phyloP scores from a whole-genome alignment of 768 basidiomycete species.

The Tulasnella sp. region DNA sequence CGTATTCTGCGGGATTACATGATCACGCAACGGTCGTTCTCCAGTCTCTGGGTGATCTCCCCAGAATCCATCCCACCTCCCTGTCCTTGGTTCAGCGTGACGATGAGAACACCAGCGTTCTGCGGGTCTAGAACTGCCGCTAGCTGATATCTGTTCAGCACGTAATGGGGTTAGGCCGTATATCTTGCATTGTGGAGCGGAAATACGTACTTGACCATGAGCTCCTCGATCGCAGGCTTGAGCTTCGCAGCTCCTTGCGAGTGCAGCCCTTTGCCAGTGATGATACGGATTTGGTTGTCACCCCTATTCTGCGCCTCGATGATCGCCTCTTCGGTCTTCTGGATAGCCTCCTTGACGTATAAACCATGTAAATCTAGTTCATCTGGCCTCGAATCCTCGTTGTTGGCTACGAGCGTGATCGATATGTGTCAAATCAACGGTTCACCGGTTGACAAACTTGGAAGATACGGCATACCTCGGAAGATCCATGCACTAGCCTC shows the following conservation, averaged over 20 bases:
- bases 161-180: background rate
- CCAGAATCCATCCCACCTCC: constrained; percentile 8
- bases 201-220: constrained; percentile 61
- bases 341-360: constrained; percentile 86
- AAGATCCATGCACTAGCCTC: constrained; percentile 87
- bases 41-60: constrained; percentile 14
- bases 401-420: constrained; percentile 46
- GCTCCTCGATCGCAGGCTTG: constrained; percentile 81
- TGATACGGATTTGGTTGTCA: constrained; percentile 57
- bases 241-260: constrained; percentile 70
- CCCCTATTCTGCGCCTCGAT: constrained; percentile 53
- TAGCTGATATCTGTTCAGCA: constrained; percentile 49
- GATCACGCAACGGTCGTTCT: constrained; percentile 8
- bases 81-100: constrained; percentile 37
- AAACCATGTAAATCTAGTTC: constrained; percentile 87
- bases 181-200: background rate
- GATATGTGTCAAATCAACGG: background rate
- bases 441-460: background rate
- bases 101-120: constrained; percentile 78
- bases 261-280: constrained; percentile 76
- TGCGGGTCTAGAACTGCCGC: constrained; percentile 63
- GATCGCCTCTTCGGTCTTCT: constrained; percentile 59
- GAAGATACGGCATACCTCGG: constrained; percentile 40
- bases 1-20: too few species aligned
- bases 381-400: constrained; percentile 61